Conservation (phyloP, 257 asterid species). For the Jacaranda mimosifolia region DNA sequence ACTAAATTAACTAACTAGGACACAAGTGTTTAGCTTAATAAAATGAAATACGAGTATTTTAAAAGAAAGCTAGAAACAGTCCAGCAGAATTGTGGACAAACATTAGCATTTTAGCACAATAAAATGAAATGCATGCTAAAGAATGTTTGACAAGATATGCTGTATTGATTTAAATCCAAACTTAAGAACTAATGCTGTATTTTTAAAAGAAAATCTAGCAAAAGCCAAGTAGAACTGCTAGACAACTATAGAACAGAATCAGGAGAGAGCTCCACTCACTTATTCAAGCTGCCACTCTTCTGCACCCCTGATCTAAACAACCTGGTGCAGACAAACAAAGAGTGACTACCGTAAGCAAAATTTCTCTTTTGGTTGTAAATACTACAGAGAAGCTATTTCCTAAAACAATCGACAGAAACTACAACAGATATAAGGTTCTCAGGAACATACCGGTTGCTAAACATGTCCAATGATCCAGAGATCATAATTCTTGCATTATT, state of each 20-base stretch:
- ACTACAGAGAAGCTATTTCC: not conserved
- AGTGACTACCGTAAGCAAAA: slow-evolving; percentile 19
- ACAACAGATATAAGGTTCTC: not conserved
- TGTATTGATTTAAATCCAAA: slow-evolving; percentile 21
- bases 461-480: slow-evolving; percentile 56
- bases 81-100: not conserved
- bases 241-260: slow-evolving; percentile 7
- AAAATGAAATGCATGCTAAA: not conserved
- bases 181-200: not conserved
- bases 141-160: not conserved
- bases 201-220: not conserved
- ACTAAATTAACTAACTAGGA: not conserved
- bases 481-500: slow-evolving; percentile 54
- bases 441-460: slow-evolving; percentile 53
- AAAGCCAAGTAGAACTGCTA: not conserved
- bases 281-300: slow-evolving; percentile 54
- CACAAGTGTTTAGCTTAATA: slow-evolving; percentile 11
- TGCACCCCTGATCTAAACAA: slow-evolving; percentile 54
- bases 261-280: slow-evolving; percentile 47
- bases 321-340: slow-evolving; percentile 41
- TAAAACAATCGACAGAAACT: not conserved
- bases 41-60: not conserved
- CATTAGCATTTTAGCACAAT: not conserved
- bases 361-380: slow-evolving; percentile 13
- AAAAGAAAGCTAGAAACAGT: not conserved